Evolutionary conservation across 768 basidiomycete genomes (phyloP), one percentile per base, ranked within the genome.

Genomic region (Termitomyces sp.): DNA sequence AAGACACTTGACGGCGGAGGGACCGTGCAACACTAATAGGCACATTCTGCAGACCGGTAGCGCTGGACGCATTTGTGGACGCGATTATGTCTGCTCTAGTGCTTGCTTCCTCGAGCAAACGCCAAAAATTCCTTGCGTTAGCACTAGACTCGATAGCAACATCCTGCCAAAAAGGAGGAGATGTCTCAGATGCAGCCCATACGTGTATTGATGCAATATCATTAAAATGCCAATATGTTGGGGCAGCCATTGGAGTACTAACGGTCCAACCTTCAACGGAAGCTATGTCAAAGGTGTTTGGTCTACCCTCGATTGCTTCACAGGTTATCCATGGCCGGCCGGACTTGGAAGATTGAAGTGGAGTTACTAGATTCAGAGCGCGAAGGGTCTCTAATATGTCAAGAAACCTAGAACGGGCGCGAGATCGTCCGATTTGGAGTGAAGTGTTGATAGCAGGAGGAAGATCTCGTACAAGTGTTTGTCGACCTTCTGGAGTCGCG

Each of bases 141-240:
- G 67, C 61, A 13, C 63, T 64, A 5, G 76, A 77, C 13, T 58
- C 47, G 16, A 83, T 71, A 0, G 81, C 65, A 22, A 78, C 69
- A 20, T 77, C 68, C 61, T 81, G 82, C 77, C 84, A 82, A 53
- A 87, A 78, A 3, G 79, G 77, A 22, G 81, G 83, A 8, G 72
- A 67, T 2, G 65, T 68, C 54, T 82, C 82, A 3, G 81, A 78
- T 22, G 74, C 64, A 7, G 77, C 80, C 82, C 88, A 88, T 26
- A 85, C 71, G 66, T 83, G 76, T 7, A 92, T 63, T 0, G 88
- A 81, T 2, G 81, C 86, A 10, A 64, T 62, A 14, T 73, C 67
- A 48, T 79, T 78, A 62, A 92, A 82, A 37, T 77, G 72, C 85
- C 88, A 92, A 69, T 85, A 88, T 1, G 65, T 65, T 0, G 88